Conservation (phyloP, 2,329 filamentous ascomycete genomes). For the Alternaria ethzedia region DNA sequence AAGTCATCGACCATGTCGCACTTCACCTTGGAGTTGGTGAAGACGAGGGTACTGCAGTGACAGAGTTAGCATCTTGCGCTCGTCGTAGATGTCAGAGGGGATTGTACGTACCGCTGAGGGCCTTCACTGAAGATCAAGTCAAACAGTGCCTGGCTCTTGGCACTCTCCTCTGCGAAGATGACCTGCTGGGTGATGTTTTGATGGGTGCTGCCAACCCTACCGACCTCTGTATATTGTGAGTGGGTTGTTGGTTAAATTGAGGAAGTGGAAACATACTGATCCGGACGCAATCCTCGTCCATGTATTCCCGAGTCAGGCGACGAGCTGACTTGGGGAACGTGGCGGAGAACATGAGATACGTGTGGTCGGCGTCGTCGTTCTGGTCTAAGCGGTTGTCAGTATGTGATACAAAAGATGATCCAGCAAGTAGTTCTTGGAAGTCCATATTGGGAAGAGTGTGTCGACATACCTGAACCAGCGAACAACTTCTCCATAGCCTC, state of each 20-base stretch:
- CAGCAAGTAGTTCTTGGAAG: not conserved
- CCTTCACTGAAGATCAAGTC: constrained; percentile 74
- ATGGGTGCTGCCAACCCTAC: constrained; percentile 83
- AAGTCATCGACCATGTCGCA: constrained; percentile 89
- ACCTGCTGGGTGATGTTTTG: constrained; percentile 81
- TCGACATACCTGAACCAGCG: constrained; percentile 73
- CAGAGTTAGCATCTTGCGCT: not conserved
- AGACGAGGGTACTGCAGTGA: constrained; percentile 70
- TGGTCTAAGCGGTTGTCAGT: constrained; percentile 57
- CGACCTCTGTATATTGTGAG: constrained; percentile 60
- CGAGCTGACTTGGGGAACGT: constrained; percentile 87
- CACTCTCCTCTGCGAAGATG: constrained; percentile 66
- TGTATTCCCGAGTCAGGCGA: constrained; percentile 75
- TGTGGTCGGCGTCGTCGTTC: constrained; percentile 75
- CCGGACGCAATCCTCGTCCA: constrained; percentile 75
- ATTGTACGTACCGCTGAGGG: constrained; percentile 62
- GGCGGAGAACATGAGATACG: constrained; percentile 86
- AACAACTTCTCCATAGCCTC: constrained; percentile 78
- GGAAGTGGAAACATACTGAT: constrained; percentile 56
- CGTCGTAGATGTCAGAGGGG: not conserved
- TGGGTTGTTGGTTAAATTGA: fast-evolving
- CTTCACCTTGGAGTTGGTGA: constrained; percentile 80
- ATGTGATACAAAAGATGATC: not conserved
- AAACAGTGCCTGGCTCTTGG: constrained; percentile 74
- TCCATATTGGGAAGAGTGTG: not conserved